Conservation (phyloP, 2,329 filamentous ascomycete species). For the Pyricularia pennisetigena region DNA sequence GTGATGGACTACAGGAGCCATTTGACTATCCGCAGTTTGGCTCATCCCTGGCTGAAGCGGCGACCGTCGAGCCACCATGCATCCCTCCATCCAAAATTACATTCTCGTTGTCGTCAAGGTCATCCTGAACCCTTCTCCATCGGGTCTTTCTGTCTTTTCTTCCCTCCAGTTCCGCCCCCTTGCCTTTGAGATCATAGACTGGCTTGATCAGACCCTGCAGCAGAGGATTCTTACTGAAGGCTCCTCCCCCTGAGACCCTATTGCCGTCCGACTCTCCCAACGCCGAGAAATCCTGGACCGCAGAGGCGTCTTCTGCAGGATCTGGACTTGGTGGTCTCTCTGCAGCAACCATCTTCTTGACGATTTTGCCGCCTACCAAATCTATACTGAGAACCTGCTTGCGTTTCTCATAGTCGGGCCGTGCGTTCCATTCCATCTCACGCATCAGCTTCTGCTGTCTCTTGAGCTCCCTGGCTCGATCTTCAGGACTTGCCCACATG, state of each 20-base stretch:
- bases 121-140: constrained; percentile 54
- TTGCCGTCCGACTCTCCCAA: constrained; percentile 25
- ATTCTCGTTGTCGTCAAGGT: constrained; percentile 46
- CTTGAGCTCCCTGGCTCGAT: constrained; percentile 74
- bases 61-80: constrained; percentile 24
- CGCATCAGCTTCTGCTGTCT: constrained; percentile 74
- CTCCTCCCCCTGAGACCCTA: constrained; percentile 33
- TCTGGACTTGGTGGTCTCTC: constrained; percentile 48
- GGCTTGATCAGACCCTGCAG: constrained; percentile 57
- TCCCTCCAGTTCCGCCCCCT: constrained; percentile 32
- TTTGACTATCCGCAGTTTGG: constrained; percentile 24
- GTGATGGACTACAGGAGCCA: not conserved
- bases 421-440: constrained; percentile 78
- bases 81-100: constrained; percentile 49
- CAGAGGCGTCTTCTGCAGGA: constrained; percentile 23
- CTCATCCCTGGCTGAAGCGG: constrained; percentile 20
- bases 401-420: constrained; percentile 83
- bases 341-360: constrained; percentile 57
- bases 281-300: not conserved
- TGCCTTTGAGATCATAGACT: constrained; percentile 43
- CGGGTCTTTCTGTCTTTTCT: constrained; percentile 31
- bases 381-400: constrained; percentile 79
- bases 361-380: constrained; percentile 65
- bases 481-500: constrained; percentile 78
- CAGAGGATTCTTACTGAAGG: constrained; percentile 61